Conservation (phyloP, 352 stramenopile species). For the Elongisporangium undulatum region DNA sequence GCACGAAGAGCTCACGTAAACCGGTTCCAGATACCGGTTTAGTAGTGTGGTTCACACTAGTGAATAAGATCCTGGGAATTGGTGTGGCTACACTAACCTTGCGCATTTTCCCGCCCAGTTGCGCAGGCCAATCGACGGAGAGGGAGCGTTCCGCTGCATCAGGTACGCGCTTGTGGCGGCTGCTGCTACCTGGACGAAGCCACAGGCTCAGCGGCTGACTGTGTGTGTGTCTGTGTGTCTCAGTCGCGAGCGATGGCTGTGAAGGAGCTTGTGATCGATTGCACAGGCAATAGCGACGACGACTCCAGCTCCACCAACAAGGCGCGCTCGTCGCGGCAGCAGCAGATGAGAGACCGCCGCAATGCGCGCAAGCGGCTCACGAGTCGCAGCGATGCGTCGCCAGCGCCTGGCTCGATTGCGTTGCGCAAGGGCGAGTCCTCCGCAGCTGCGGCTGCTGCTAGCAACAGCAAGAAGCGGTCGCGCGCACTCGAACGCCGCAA, state of each 20-base stretch:
- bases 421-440: slow-evolving; percentile 42
- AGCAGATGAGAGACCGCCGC: background rate
- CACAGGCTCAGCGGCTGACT: background rate
- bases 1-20: background rate
- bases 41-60: background rate
- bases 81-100: background rate
- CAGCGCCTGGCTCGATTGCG: slow-evolving; percentile 1
- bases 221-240: background rate
- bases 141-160: background rate
- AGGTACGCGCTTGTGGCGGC: too few relatives aligned
- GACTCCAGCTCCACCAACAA: slow-evolving; percentile 4
- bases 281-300: background rate
- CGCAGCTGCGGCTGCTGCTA: slow-evolving; percentile 5
- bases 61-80: background rate
- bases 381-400: slow-evolving; percentile 9
- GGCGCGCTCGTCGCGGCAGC: background rate
- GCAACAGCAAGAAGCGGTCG: slow-evolving; percentile 31
- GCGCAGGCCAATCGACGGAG: background rate
- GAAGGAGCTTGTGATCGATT: slow-evolving; percentile 3
- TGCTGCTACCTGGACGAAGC: too few relatives aligned
- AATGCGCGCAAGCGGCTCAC: slow-evolving; percentile 8
- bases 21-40: background rate
- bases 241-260: background rate
- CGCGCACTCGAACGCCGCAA: slow-evolving; percentile 47
- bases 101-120: background rate